Evolutionary conservation across 1,139 yeast species (phyloP).

Genomic region (Pichia sorboxylosa): DNA sequence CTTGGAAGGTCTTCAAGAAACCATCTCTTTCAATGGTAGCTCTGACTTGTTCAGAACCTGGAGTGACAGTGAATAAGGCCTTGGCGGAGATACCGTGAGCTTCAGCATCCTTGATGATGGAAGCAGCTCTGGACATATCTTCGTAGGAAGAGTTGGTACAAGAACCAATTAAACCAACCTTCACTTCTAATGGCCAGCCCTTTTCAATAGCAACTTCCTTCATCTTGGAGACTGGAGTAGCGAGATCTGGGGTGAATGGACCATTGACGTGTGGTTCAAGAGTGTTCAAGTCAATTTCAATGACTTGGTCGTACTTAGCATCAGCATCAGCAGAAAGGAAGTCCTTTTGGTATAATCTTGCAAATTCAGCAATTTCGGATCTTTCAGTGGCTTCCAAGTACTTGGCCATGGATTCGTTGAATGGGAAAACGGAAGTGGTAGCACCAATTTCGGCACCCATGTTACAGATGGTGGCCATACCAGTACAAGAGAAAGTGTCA

Average conservation of each 20-base stretch:
- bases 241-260: conserved; percentile 98
- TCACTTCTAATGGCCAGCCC: conserved; percentile 90
- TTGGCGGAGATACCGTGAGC: conserved; percentile 84
- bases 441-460: conserved; percentile 99
- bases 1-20: conserved; percentile 77
- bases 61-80: conserved; percentile 86
- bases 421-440: conserved; percentile 97
- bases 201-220: conserved; percentile 77
- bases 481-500: conserved; percentile 91
- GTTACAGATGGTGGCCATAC: conserved; percentile 99
- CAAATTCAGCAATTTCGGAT: conserved; percentile 71
- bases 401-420: conserved; percentile 79
- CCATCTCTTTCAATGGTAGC: conserved; percentile 98
- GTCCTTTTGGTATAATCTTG: conserved; percentile 61
- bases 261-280: conserved; percentile 97
- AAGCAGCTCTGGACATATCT: conserved; percentile 97
- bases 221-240: conserved; percentile 92
- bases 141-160: conserved; percentile 99
- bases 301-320: conserved; percentile 89
- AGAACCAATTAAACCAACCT: conserved; percentile 95
- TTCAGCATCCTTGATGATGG: conserved; percentile 85
- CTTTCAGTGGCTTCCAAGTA: conserved; percentile 86
- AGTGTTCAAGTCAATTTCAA: conserved; percentile 88
- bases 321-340: conserved; percentile 87
- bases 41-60: conserved; percentile 98